Conservation (phyloP, 495 filamentous ascomycete genomes). For the Penicillium roqueforti region DNA sequence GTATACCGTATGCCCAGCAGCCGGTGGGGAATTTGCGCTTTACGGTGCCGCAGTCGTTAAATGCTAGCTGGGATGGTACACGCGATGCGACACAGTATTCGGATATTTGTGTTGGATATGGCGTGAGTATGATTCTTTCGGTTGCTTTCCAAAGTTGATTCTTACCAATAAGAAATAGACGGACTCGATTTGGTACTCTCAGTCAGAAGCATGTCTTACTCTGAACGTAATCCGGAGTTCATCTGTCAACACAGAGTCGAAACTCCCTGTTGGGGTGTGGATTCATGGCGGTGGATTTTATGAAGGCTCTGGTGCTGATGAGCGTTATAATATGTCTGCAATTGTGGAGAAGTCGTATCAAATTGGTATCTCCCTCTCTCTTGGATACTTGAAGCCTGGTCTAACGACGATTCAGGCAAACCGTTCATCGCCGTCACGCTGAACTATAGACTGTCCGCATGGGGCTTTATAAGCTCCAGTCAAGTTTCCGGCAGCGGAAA, state of each 20-base stretch:
- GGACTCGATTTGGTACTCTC: constrained; percentile 44
- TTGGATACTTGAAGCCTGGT: background rate
- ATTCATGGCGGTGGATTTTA: constrained; percentile 59
- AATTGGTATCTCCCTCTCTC: constrained; percentile 29
- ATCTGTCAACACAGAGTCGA: constrained; percentile 27
- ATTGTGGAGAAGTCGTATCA: constrained; percentile 49
- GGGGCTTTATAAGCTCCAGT: constrained; percentile 47
- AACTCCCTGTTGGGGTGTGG: constrained; percentile 51
- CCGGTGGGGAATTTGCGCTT: constrained; percentile 47
- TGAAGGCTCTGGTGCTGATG: constrained; percentile 44
- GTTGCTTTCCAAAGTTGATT: background rate
- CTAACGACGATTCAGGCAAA: constrained; percentile 26
- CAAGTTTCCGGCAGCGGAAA: constrained; percentile 38
- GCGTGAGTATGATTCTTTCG: constrained; percentile 13
- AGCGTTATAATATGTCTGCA: constrained; percentile 51
- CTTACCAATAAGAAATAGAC: constrained; percentile 11
- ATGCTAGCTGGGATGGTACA: constrained; percentile 35
- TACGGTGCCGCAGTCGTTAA: constrained; percentile 41
- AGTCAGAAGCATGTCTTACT: constrained; percentile 52
- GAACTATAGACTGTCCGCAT: constrained; percentile 54
- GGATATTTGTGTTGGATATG: constrained; percentile 48
- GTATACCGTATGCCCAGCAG: constrained; percentile 47
- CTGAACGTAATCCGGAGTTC: constrained; percentile 50
- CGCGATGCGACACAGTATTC: constrained; percentile 47
- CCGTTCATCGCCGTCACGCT: constrained; percentile 60